phyloP scores from a whole-genome alignment of 345 rosid species.

The Moricandia arvensis region DNA sequence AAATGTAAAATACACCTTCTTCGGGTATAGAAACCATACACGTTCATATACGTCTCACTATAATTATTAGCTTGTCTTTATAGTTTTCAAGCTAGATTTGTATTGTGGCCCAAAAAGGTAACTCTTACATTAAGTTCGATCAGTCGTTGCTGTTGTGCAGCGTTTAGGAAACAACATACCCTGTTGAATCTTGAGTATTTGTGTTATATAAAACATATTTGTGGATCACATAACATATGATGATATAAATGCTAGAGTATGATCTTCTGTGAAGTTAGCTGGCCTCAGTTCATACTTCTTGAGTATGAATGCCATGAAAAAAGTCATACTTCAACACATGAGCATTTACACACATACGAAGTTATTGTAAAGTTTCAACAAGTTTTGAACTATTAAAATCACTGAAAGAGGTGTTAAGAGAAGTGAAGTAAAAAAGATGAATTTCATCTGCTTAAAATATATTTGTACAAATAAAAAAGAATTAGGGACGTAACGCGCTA shows the following conservation, averaged over 20 bases:
- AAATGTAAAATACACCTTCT: constrained; percentile 54
- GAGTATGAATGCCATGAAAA: background rate
- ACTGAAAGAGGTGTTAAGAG: too few relatives aligned
- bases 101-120: background rate
- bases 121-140: background rate
- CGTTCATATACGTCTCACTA: background rate
- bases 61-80: background rate
- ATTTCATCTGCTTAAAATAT: too few relatives aligned
- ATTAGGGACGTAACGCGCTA: too few relatives aligned
- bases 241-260: background rate
- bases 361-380: background rate
- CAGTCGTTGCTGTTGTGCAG: background rate
- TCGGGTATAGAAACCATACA: background rate
- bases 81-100: background rate
- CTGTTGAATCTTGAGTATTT: background rate
- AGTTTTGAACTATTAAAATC: too few relatives aligned
- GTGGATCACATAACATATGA: background rate
- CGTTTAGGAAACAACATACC: background rate
- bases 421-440: too few relatives aligned
- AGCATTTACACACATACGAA: background rate
- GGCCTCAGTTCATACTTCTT: background rate
- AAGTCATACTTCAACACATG: background rate
- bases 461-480: too few relatives aligned
- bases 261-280: background rate
- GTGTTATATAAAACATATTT: background rate